Evolutionary conservation across 805 yeast species (phyloP).

Genomic region (Metschnikowia lunata): DNA sequence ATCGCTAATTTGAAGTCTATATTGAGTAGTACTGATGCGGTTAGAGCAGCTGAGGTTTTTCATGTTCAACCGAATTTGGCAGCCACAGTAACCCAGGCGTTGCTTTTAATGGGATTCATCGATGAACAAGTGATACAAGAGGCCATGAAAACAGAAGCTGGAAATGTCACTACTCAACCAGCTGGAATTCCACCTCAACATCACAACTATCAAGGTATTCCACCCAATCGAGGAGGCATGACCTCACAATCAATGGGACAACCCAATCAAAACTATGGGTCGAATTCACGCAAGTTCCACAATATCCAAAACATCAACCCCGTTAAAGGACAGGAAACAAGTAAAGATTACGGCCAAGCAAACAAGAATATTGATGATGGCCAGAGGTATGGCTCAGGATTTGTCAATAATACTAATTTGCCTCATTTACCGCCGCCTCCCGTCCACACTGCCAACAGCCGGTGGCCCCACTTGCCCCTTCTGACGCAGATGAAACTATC

Average conservation of each 20-base stretch:
- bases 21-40: slow-evolving; percentile 46
- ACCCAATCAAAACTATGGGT: slow-evolving; percentile 6
- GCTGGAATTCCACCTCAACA: slow-evolving; percentile 10
- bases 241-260: neutral
- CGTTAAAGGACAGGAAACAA: slow-evolving; percentile 13
- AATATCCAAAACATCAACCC: neutral
- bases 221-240: neutral
- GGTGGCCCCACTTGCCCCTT: slow-evolving; percentile 47
- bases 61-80: slow-evolving; percentile 55
- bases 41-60: slow-evolving; percentile 50
- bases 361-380: neutral
- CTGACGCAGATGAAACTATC: slow-evolving; percentile 48
- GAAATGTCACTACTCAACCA: slow-evolving; percentile 14
- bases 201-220: slow-evolving; percentile 1
- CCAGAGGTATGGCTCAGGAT: slow-evolving; percentile 1
- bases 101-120: slow-evolving; percentile 71
- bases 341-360: slow-evolving; percentile 3
- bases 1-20: slow-evolving; percentile 61
- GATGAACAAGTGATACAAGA: slow-evolving; percentile 64
- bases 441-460: slow-evolving; percentile 17
- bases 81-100: slow-evolving; percentile 66
- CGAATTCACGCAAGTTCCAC: slow-evolving; percentile 1
- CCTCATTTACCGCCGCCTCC: slow-evolving; percentile 12
- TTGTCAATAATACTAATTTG: neutral
- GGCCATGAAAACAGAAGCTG: slow-evolving; percentile 36